phyloP scores from a whole-genome alignment of 1,139 yeast genomes.

The Blastobotrys petasosporus region DNA sequence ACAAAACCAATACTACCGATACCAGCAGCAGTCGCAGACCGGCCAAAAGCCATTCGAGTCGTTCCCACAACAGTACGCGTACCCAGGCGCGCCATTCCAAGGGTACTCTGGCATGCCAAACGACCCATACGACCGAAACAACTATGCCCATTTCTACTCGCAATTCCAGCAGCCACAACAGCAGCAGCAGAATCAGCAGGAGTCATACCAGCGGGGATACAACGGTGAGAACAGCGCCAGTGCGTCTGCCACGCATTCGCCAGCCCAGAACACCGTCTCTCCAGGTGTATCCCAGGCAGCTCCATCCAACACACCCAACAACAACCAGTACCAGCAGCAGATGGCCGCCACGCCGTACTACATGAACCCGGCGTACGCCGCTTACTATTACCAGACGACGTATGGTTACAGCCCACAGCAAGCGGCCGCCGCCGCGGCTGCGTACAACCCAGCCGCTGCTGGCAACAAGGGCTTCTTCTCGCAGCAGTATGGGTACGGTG shows the following conservation, averaged over 20 bases:
- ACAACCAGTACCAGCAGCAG: slow-evolving; percentile 18
- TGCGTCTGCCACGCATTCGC: slow-evolving; percentile 23
- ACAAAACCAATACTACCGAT: slow-evolving; percentile 14
- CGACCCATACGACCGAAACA: slow-evolving; percentile 18
- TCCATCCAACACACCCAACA: background rate
- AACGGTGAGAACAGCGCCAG: slow-evolving; percentile 13
- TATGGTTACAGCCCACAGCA: slow-evolving; percentile 28
- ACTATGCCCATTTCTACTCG: slow-evolving; percentile 17
- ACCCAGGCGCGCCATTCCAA: slow-evolving; percentile 23
- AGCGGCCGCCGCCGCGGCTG: slow-evolving; percentile 20
- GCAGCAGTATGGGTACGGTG: slow-evolving; percentile 23
- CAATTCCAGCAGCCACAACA: slow-evolving; percentile 18
- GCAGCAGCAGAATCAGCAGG: slow-evolving; percentile 9
- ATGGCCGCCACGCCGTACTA: slow-evolving; percentile 27
- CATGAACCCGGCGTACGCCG: slow-evolving; percentile 30
- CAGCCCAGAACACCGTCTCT: slow-evolving; percentile 20
- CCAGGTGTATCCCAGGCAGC: slow-evolving; percentile 20
- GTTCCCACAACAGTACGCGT: slow-evolving; percentile 25
- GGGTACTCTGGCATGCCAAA: slow-evolving; percentile 16
- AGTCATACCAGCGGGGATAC: slow-evolving; percentile 3
- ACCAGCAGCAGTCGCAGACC: slow-evolving; percentile 13
- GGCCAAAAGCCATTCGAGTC: slow-evolving; percentile 24
- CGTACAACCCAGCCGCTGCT: slow-evolving; percentile 15
- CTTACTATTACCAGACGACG: slow-evolving; percentile 29
- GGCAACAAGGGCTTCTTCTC: slow-evolving; percentile 27